These are phyloP conservation scores for Hypsizygus ulmarius DNA, from an alignment of 1,284 basidiomycete genomes.

Conservation along the genomic window DNA sequence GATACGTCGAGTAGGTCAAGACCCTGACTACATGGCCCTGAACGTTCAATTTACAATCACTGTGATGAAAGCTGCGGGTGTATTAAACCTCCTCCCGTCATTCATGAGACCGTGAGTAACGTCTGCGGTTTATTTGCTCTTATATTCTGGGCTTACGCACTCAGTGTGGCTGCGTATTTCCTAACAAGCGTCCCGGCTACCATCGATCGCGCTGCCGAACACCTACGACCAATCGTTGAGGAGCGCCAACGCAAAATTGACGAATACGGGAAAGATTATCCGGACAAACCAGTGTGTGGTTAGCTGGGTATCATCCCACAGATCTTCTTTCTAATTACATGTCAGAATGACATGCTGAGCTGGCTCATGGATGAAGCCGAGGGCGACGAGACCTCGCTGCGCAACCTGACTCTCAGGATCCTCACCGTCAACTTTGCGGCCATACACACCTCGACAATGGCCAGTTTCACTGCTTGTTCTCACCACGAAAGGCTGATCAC, in stretches of 20 bases:
- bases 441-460: conserved; percentile 23
- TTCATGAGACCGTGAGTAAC: conserved; percentile 36
- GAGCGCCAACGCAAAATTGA: conserved; percentile 38
- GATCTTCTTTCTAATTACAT: neutral
- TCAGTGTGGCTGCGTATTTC: conserved; percentile 2
- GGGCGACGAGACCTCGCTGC: conserved; percentile 18
- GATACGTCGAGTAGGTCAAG: conserved; percentile 25
- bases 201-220: conserved; percentile 28
- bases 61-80: conserved; percentile 21
- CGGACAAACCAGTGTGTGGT: conserved; percentile 29
- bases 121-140: conserved; percentile 2
- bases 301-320: neutral
- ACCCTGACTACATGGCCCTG: conserved; percentile 34
- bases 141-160: conserved; percentile 27
- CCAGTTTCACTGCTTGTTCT: neutral
- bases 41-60: conserved; percentile 30
- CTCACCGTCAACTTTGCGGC: conserved; percentile 21
- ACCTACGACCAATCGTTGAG: conserved; percentile 39
- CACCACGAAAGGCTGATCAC: neutral
- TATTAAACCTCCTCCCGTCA: conserved; percentile 33
- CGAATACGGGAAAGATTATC: conserved; percentile 32
- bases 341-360: conserved; percentile 29
- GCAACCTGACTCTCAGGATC: conserved; percentile 21
- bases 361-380: conserved; percentile 29
- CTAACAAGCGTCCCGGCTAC: conserved; percentile 8